Evolutionary conservation across 73 alveolate species (phyloP).

Genomic region (Paramecium tetraurelia): DNA sequence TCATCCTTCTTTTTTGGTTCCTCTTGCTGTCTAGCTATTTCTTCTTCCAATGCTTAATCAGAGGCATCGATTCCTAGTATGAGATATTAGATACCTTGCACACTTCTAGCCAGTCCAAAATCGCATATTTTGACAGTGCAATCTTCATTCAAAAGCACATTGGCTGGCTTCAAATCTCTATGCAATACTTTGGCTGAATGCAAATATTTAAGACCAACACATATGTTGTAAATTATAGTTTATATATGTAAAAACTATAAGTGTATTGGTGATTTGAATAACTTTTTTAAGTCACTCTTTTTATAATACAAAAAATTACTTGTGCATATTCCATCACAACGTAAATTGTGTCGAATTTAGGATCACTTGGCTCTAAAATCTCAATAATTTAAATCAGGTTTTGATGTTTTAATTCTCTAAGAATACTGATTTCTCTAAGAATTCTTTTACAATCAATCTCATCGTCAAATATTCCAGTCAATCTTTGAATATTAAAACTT

Average conservation of each 20-base stretch:
- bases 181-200: constrained; percentile 91
- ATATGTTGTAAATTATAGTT: constrained; percentile 82
- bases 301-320: background rate
- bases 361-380: constrained; percentile 73
- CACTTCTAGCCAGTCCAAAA: constrained; percentile 87
- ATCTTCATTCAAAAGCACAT: constrained; percentile 88
- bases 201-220: constrained; percentile 82
- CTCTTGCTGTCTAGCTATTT: background rate
- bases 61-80: constrained; percentile 48
- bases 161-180: constrained; percentile 95
- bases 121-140: constrained; percentile 90
- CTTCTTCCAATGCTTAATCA: constrained; percentile 15
- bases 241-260: constrained; percentile 73
- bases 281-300: constrained; percentile 78
- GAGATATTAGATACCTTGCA: background rate
- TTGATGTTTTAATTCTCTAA: constrained; percentile 75
- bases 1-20: constrained; percentile 2
- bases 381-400: constrained; percentile 70
- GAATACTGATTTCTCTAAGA: constrained; percentile 80
- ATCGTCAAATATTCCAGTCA: constrained; percentile 84
- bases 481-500: background rate
- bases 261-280: constrained; percentile 78
- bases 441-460: constrained; percentile 92
- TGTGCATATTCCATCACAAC: constrained; percentile 79
- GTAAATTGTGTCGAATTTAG: constrained; percentile 73